These are phyloP conservation scores for Byssothecium circinans DNA, from an alignment of 2,329 filamentous ascomycete genomes.

Conservation along the genomic window DNA sequence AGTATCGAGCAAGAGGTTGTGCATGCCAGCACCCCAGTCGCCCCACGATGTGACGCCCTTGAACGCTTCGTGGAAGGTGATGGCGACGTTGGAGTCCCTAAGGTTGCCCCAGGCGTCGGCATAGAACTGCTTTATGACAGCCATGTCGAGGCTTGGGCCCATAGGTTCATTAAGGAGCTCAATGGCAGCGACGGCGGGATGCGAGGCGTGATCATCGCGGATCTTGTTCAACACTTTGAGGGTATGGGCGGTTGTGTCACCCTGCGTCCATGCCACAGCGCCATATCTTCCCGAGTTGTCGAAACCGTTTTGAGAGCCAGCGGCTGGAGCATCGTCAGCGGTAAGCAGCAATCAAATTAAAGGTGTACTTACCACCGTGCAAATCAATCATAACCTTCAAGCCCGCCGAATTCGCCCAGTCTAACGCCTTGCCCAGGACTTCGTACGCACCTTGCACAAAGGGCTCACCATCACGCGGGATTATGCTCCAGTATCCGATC, in stretches of 20 bases:
- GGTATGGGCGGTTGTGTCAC: conserved; percentile 46
- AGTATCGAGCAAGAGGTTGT: conserved; percentile 50
- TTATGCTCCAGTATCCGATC: conserved; percentile 66
- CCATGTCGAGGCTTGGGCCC: conserved; percentile 47
- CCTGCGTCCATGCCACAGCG: conserved; percentile 49
- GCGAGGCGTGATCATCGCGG: conserved; percentile 48
- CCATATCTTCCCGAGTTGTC: conserved; percentile 64
- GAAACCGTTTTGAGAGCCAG: conserved; percentile 67
- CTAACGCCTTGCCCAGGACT: conserved; percentile 59
- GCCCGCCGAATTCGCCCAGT: conserved; percentile 60
- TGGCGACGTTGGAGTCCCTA: conserved; percentile 44
- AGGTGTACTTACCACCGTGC: conserved; percentile 59
- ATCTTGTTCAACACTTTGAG: conserved; percentile 50
- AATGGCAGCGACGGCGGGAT: conserved; percentile 51
- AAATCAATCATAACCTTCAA: conserved; percentile 69
- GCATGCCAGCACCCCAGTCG: conserved; percentile 49
- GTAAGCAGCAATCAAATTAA: not conserved
- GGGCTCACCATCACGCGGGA: conserved; percentile 56
- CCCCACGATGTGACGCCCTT: conserved; percentile 49
- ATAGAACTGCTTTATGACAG: conserved; percentile 50
- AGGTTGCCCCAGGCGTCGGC: conserved; percentile 53
- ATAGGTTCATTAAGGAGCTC: conserved; percentile 54
- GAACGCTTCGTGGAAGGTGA: conserved; percentile 54
- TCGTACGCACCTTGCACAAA: conserved; percentile 65
- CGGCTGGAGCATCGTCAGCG: conserved; percentile 43